These are phyloP conservation scores for Acanthamoeba lenticulata DNA, from an alignment of 208 protist species.

Conservation along the genomic window DNA sequence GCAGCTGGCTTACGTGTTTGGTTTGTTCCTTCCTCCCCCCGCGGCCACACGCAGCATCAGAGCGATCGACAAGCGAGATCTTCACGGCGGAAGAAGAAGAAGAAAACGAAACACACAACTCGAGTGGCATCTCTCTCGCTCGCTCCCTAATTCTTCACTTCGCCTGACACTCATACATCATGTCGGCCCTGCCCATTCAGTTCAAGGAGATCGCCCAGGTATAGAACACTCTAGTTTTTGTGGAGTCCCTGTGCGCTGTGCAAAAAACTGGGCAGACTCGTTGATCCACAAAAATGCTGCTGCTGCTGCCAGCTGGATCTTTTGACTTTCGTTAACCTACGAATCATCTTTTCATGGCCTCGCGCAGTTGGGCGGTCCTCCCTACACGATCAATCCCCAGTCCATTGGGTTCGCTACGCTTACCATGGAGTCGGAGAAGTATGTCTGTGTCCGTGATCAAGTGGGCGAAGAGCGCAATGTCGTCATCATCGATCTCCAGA, in stretches of 20 bases:
- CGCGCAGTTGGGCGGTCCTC: not conserved
- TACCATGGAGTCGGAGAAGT: conserved; percentile 98
- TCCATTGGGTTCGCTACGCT: conserved; percentile 96
- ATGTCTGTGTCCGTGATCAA: conserved; percentile 96
- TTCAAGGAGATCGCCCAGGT: conserved; percentile 68
- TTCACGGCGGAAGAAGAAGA: not conserved
- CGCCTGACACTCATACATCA: not conserved
- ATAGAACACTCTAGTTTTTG: not conserved
- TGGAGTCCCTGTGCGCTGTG: not conserved
- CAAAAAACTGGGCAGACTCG: too few relatives aligned
- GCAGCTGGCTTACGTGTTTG: not conserved
- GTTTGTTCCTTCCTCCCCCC: not conserved
- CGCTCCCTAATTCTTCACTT: not conserved
- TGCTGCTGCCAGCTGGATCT: not conserved
- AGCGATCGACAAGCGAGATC: not conserved
- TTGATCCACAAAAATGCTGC: not conserved
- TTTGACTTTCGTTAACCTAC: not conserved
- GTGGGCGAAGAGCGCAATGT: conserved; percentile 86
- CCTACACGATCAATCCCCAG: conserved; percentile 91
- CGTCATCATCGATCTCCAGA: conserved; percentile 96
- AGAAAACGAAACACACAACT: not conserved
- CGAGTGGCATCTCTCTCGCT: not conserved
- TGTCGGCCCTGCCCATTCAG: conserved; percentile 61
- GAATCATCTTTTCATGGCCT: too few relatives aligned
- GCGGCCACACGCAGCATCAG: not conserved